Evolutionary conservation across 1,284 basidiomycete genomes (phyloP).

Genomic region (Inonotus hispidus): DNA sequence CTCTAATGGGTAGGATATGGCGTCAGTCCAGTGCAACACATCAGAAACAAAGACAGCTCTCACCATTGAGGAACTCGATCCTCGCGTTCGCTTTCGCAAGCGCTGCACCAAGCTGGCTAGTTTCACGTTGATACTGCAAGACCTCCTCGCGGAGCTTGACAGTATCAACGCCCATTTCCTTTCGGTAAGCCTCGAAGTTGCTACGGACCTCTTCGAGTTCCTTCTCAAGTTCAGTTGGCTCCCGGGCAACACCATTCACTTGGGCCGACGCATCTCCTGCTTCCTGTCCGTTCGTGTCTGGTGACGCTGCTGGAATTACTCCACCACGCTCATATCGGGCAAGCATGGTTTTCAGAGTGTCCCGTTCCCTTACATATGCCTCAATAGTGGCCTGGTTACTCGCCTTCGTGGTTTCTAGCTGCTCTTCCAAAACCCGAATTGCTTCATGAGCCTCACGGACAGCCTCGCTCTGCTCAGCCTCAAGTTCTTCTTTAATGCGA

Average conservation of each 20-base stretch:
- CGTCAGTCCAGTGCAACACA: background rate
- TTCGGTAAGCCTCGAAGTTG: slow-evolving; percentile 73
- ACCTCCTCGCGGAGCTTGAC: slow-evolving; percentile 68
- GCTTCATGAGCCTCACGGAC: slow-evolving; percentile 84
- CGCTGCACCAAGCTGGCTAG: slow-evolving; percentile 57
- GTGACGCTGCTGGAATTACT: slow-evolving; percentile 17
- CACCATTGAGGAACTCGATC: slow-evolving; percentile 68
- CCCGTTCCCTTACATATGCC: slow-evolving; percentile 82
- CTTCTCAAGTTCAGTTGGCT: slow-evolving; percentile 34
- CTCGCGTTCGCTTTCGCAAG: slow-evolving; percentile 80
- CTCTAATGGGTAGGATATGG: slow-evolving; percentile 35
- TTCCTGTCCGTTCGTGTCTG: background rate
- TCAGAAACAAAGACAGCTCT: slow-evolving; percentile 24
- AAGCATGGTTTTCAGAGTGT: slow-evolving; percentile 78
- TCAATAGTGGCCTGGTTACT: slow-evolving; percentile 67
- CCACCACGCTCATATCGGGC: slow-evolving; percentile 39
- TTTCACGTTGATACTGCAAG: slow-evolving; percentile 57
- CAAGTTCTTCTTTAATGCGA: slow-evolving; percentile 57
- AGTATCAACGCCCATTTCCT: slow-evolving; percentile 74
- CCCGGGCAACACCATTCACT: slow-evolving; percentile 31
- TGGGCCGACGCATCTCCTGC: background rate
- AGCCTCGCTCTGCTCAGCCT: slow-evolving; percentile 73
- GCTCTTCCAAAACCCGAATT: slow-evolving; percentile 72
- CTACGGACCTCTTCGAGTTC: slow-evolving; percentile 69
- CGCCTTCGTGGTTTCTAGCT: slow-evolving; percentile 68